phyloP scores from a whole-genome alignment of 2,329 filamentous ascomycete species.

The Neurospora crassa region DNA sequence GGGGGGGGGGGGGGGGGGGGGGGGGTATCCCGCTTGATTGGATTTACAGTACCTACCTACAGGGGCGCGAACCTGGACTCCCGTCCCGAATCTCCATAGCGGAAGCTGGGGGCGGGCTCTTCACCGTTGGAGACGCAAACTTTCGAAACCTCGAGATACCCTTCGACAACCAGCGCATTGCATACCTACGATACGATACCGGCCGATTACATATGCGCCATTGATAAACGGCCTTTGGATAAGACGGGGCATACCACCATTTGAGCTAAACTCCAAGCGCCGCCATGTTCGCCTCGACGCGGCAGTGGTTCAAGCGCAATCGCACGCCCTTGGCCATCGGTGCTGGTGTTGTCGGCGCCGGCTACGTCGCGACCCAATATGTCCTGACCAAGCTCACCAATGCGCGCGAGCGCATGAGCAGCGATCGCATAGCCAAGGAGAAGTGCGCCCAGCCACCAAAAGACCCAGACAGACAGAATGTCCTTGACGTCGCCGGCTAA shows the following conservation, averaged over 20 bases:
- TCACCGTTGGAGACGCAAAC: background rate
- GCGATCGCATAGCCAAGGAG: slow-evolving; percentile 90
- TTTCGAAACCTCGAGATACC: background rate
- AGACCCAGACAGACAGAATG: background rate
- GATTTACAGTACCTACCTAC: background rate
- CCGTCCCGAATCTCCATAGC: background rate
- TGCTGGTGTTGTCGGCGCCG: slow-evolving; percentile 75
- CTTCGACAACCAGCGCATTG: too few species aligned
- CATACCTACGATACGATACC: background rate
- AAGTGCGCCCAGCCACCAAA: slow-evolving; percentile 52
- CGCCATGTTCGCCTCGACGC: slow-evolving; percentile 59
- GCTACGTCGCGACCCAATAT: slow-evolving; percentile 91
- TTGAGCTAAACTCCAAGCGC: background rate
- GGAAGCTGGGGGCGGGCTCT: background rate
- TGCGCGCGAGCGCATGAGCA: slow-evolving; percentile 91
- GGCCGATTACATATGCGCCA: background rate
- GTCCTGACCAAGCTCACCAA: slow-evolving; percentile 84
- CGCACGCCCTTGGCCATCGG: slow-evolving; percentile 82
- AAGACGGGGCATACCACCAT: background rate
- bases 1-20: background rate
- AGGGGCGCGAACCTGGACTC: background rate
- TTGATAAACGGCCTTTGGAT: background rate
- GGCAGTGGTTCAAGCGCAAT: slow-evolving; percentile 89
- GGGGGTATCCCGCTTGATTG: background rate
- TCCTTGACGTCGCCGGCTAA: slow-evolving; percentile 1